Evolutionary conservation across 768 basidiomycete species (phyloP), one percentile per base, ranked within the genome.

Genomic region (Tylopilus felleus): DNA sequence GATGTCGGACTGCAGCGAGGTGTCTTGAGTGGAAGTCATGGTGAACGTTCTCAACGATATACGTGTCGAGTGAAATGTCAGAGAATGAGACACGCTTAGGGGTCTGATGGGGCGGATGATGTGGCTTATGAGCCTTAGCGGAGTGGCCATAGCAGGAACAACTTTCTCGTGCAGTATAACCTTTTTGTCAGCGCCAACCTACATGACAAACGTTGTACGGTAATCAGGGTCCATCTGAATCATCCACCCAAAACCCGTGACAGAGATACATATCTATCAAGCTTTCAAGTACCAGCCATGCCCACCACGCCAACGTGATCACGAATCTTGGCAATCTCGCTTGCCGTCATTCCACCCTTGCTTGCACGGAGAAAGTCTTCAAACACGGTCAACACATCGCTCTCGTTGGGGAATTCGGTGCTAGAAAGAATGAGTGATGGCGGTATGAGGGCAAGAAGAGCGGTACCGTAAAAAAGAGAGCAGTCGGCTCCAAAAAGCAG

Each of bases 261-360:
- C 10, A 21, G 16, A 8, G 21, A 52, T 28, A n/a, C 27, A 29
- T 19, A 28, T n/a, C n/a, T n/a, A n/a, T n/a, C n/a, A n/a, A n/a
- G n/a, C n/a, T n/a, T 16, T 12, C 17, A n/a, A 49, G 80, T 85
- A 13, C 93, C 93, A 21, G 85, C 89, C 93, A 95, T 94, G 27
- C 93, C 94, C 39, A 84, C 78, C 23, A 96, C 80, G 5, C 93
- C 93, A 17, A 93, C 88, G 21, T 78, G 76, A 68, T 98, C 96
- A 45, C 96, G 80, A 62, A 98, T 93, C 76, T 82, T 90, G 14
- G 96, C 96, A 52, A 97, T 91, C 67, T 98, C 91, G 56, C 78
- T 84, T 0, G 92, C 84, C 17, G 83, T 89, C 63, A 99, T 77
- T 25, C 79, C 80, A 8, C 83, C 86, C 67, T 95, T 95, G 68